These are phyloP conservation scores for Nakaseomyces delphensis DNA, from an alignment of 1,139 yeast genomes.

Conservation along the genomic window DNA sequence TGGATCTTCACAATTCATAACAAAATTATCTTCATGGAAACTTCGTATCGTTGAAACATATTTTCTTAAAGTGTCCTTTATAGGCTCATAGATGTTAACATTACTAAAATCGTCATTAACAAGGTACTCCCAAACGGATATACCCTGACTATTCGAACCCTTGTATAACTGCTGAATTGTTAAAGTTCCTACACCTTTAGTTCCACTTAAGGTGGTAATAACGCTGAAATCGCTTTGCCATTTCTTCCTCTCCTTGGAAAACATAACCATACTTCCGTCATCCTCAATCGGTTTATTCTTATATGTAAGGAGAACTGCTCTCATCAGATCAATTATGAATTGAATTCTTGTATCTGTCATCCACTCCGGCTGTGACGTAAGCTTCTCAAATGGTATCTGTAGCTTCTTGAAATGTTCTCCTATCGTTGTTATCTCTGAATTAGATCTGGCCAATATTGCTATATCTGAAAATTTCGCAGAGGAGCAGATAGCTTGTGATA, in stretches of 20 bases:
- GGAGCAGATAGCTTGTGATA: constrained; percentile 20
- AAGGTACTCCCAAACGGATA: constrained; percentile 25
- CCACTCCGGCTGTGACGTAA: constrained; percentile 49
- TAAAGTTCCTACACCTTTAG: constrained; percentile 23
- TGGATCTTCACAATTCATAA: constrained; percentile 14
- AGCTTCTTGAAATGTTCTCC: constrained; percentile 36
- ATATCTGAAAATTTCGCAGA: constrained; percentile 38
- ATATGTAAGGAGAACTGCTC: constrained; percentile 26
- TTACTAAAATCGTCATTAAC: constrained; percentile 2
- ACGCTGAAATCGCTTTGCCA: constrained; percentile 24
- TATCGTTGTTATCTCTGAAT: constrained; percentile 43
- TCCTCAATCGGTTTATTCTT: constrained; percentile 10
- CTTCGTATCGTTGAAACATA: neutral
- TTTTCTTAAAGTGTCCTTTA: neutral
- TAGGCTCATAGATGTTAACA: neutral
- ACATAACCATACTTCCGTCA: neutral
- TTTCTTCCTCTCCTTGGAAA: neutral
- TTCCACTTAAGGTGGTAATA: constrained; percentile 20
- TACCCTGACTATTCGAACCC: constrained; percentile 10
- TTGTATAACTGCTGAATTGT: constrained; percentile 20
- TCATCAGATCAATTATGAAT: constrained; percentile 43
- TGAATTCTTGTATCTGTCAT: constrained; percentile 38
- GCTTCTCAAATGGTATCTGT: constrained; percentile 39
- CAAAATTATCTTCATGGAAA: constrained; percentile 3
- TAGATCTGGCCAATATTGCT: constrained; percentile 46